These are phyloP conservation scores for Aotearoamyces nothofagi DNA, from an alignment of 2,329 filamentous ascomycete genomes.

Conservation along the genomic window DNA sequence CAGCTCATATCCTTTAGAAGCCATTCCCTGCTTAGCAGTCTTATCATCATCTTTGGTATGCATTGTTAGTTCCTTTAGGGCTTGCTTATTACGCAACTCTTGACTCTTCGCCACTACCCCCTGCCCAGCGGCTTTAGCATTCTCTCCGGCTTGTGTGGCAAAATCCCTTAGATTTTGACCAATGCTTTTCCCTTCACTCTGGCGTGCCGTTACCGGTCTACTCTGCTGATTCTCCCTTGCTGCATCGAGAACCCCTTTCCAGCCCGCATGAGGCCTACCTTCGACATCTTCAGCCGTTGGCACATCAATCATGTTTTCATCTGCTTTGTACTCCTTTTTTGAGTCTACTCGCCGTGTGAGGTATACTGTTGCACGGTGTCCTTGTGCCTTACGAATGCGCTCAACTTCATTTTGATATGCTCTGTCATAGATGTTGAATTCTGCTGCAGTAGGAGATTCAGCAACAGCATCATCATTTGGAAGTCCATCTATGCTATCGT, in stretches of 20 bases:
- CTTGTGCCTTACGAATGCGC: constrained; percentile 41
- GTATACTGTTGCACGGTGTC: constrained; percentile 39
- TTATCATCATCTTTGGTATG: no score
- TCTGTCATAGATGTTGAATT: constrained; percentile 77
- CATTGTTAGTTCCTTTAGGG: no score
- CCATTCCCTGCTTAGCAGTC: no score
- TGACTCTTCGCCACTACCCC: no score
- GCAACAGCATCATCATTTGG: constrained; percentile 35
- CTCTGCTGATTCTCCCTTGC: constrained; percentile 15
- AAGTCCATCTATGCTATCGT: constrained; percentile 25
- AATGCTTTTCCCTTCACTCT: no score
- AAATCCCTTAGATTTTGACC: no score
- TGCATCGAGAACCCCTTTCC: constrained; percentile 16
- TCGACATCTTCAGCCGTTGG: constrained; percentile 8
- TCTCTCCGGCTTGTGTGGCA: no score
- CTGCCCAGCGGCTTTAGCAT: no score
- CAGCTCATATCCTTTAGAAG: no score
- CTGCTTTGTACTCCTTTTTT: constrained; percentile 17
- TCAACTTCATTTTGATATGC: constrained; percentile 76
- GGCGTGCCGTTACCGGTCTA: no score
- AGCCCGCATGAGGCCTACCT: constrained; percentile 13
- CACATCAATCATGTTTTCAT: constrained; percentile 15
- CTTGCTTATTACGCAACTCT: no score
- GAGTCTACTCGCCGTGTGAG: constrained; percentile 32
- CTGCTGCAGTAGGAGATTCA: constrained; percentile 71